Percentiles rank a stretch among this genome's conserved stretches.
Evolutionary conservation across 257 asterid genomes (phyloP).

Genomic region (Solanum ahanhuiri): DNA sequence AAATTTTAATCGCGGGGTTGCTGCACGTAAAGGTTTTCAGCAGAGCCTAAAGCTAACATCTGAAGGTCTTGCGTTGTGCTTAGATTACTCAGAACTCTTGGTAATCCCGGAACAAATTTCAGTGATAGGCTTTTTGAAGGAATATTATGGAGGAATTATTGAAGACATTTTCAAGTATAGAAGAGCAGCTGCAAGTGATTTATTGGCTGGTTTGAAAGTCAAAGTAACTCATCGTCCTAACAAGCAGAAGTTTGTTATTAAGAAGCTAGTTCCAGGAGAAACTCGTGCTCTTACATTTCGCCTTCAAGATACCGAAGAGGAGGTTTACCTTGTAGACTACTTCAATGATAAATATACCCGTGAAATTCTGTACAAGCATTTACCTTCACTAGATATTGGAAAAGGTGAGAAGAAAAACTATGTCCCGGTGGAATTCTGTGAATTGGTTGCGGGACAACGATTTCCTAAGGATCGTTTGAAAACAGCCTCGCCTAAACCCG

Average conservation of each 20-base stretch:
- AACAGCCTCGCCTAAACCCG: conserved; percentile 7
- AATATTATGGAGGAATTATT: conserved; percentile 1
- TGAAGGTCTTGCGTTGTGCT: conserved; percentile 40
- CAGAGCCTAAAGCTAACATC: conserved; percentile 55
- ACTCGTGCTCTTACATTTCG: conserved; percentile 18
- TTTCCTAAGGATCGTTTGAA: conserved; percentile 26
- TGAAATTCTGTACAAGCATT: conserved; percentile 19
- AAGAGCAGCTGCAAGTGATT: neutral
- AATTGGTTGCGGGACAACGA: conserved; percentile 49
- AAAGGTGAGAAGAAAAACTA: conserved; percentile 23
- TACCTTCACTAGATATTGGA: conserved; percentile 55
- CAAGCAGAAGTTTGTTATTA: conserved; percentile 38
- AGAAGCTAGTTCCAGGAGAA: conserved; percentile 9
- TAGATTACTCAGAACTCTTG: conserved; percentile 39
- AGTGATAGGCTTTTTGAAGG: conserved; percentile 26
- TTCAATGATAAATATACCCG: conserved; percentile 36
- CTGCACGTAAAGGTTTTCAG: conserved; percentile 42
- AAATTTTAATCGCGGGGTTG: conserved; percentile 29
- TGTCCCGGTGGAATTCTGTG: conserved; percentile 65
- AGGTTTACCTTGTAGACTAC: conserved; percentile 23
- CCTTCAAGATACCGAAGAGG: conserved; percentile 11
- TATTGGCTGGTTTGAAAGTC: conserved; percentile 50
- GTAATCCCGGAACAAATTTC: conserved; percentile 33
- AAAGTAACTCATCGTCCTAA: conserved; percentile 44
- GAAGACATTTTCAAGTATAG: conserved; percentile 8